These are phyloP conservation scores for Aspergillus ibericus DNA, from an alignment of 2,329 filamentous ascomycete genomes.

Conservation along the genomic window DNA sequence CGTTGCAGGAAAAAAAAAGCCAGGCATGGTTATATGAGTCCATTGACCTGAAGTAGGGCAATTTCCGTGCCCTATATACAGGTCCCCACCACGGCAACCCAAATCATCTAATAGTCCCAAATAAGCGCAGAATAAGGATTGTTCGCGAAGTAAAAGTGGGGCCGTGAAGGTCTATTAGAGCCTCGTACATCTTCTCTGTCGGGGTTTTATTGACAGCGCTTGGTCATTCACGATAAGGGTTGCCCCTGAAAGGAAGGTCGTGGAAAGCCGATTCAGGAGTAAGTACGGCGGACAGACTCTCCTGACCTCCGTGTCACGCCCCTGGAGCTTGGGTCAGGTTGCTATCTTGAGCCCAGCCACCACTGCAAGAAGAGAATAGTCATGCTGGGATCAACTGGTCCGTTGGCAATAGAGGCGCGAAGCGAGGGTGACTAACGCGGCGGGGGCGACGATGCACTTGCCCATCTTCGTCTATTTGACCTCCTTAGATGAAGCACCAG, in stretches of 20 bases:
- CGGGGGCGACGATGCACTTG: slow-evolving; percentile 1
- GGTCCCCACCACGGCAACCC: slow-evolving; percentile 10
- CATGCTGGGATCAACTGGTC: slow-evolving; percentile 15
- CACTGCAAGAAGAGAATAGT: slow-evolving; percentile 10
- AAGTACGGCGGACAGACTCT: neutral
- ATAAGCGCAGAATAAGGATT: slow-evolving; percentile 4
- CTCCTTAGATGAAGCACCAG: neutral
- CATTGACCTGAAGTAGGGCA: slow-evolving; percentile 6
- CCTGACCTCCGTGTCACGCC: neutral
- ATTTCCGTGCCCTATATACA: slow-evolving; percentile 11
- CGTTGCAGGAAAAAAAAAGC: neutral
- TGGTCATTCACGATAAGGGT: neutral
- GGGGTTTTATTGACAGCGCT: slow-evolving; percentile 2
- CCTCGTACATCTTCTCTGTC: neutral
- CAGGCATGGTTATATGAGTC: neutral
- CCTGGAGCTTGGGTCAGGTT: neutral
- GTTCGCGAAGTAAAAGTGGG: slow-evolving; percentile 5
- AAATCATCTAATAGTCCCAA: slow-evolving; percentile 5
- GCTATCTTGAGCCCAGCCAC: slow-evolving; percentile 13
- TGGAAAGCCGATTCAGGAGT: neutral
- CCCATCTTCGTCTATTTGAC: neutral
- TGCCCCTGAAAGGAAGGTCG: neutral
- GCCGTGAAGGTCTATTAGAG: neutral
- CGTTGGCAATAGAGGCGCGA: slow-evolving; percentile 8
- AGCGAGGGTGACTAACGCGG: neutral